phyloP scores from a whole-genome alignment of 495 filamentous ascomycete species.

The Hypoxylon subgilvum region DNA sequence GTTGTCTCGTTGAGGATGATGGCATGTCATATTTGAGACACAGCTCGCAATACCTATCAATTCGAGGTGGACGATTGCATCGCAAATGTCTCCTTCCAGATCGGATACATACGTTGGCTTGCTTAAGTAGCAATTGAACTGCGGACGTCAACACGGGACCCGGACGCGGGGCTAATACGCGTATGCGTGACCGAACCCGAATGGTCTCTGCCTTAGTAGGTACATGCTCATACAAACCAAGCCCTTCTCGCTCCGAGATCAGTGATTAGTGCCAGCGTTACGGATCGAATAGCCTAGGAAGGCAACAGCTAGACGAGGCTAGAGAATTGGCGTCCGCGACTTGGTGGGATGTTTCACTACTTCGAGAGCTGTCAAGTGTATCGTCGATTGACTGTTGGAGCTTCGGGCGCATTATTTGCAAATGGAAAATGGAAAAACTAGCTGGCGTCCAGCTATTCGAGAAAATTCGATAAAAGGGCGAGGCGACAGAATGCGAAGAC shows the following conservation, averaged over 20 bases:
- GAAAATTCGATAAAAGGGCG: background rate
- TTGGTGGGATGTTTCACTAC: constrained; percentile 10
- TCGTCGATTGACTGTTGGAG: constrained; percentile 4
- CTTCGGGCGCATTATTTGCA: background rate
- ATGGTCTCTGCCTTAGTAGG: too few species aligned
- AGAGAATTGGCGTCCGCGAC: constrained; percentile 25
- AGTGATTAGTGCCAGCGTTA: constrained; percentile 26
- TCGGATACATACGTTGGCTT: constrained; percentile 1
- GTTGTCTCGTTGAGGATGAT: background rate
- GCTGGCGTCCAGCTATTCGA: constrained; percentile 23
- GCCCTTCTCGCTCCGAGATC: constrained; percentile 11
- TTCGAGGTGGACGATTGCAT: background rate
- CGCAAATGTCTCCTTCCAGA: background rate
- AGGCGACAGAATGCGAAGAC: background rate
- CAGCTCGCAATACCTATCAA: too few species aligned
- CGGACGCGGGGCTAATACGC: background rate
- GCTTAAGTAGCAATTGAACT: background rate
- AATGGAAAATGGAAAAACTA: constrained; percentile 12
- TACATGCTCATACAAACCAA: constrained; percentile 12
- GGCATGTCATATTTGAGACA: too few species aligned
- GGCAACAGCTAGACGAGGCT: constrained; percentile 9
- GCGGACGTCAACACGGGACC: background rate
- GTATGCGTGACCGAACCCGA: too few species aligned
- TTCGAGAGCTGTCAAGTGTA: constrained; percentile 26
- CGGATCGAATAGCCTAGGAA: constrained; percentile 21